phyloP scores from a whole-genome alignment of 2,329 filamentous ascomycete genomes.

The Claviceps sp. region DNA sequence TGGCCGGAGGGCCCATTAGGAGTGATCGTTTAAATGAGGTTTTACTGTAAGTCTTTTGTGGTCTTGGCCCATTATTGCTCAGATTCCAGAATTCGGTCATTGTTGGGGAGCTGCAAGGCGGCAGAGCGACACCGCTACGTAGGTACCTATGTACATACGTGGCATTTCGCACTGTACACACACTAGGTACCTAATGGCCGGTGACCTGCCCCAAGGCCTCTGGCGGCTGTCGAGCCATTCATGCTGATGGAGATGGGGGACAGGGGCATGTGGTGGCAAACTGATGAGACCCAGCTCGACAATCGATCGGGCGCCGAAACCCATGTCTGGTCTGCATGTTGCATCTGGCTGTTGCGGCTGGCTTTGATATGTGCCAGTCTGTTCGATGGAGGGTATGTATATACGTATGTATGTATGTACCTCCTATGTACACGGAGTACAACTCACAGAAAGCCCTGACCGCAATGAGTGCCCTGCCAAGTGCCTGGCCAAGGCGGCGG shows the following conservation, averaged over 20 bases:
- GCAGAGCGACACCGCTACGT: not conserved
- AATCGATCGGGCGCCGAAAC: constrained; percentile 5
- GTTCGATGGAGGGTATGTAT: not conserved
- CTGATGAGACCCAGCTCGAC: constrained; percentile 1
- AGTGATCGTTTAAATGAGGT: no score
- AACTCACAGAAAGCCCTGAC: no score
- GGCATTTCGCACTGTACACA: not conserved
- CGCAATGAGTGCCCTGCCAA: not conserved
- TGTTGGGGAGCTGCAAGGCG: not conserved
- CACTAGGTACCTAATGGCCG: no score
- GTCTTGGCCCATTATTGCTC: no score
- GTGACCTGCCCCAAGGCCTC: not conserved
- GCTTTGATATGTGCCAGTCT: not conserved
- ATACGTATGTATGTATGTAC: not conserved
- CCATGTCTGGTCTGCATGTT: not conserved
- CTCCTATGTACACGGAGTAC: no score
- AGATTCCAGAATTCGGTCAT: no score
- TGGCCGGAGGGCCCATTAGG: no score
- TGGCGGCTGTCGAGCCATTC: not conserved
- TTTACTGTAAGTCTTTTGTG: no score
- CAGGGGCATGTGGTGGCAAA: no score
- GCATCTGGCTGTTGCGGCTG: not conserved
- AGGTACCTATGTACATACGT: no score
- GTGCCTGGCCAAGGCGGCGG: not conserved
- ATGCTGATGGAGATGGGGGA: not conserved